phyloP scores from a whole-genome alignment of 179 eudicot genomes.

The Silene coronaria region DNA sequence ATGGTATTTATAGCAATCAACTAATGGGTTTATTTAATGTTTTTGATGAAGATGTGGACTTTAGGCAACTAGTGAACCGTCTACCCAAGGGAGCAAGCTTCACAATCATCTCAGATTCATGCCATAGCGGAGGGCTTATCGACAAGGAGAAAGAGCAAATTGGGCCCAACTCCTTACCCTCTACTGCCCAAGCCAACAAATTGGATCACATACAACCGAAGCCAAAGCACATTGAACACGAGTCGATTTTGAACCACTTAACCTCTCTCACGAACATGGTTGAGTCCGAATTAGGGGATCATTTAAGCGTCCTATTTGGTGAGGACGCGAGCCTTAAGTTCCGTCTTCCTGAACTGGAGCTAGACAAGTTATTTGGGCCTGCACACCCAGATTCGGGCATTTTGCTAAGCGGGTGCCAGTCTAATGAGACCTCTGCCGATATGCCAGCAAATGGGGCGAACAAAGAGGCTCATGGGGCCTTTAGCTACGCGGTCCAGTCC shows the following conservation, averaged over 20 bases:
- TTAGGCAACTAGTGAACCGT: constrained; percentile 56
- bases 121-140: constrained; percentile 77
- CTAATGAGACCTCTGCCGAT: constrained; percentile 52
- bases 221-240: constrained; percentile 37
- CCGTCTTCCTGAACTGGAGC: constrained; percentile 35
- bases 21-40: neutral
- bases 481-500: constrained; percentile 50
- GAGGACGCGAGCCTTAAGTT: constrained; percentile 44
- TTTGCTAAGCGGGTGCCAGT: constrained; percentile 66
- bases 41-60: constrained; percentile 56
- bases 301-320: constrained; percentile 42
- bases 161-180: constrained; percentile 36
- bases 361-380: constrained; percentile 26
- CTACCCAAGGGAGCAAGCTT: constrained; percentile 57
- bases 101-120: constrained; percentile 72
- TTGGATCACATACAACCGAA: constrained; percentile 29
- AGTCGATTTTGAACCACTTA: constrained; percentile 38
- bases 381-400: constrained; percentile 49
- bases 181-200: constrained; percentile 27
- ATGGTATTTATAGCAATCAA: neutral
- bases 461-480: constrained; percentile 53
- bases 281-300: constrained; percentile 44
- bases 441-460: constrained; percentile 24
- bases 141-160: constrained; percentile 69
- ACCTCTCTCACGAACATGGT: constrained; percentile 36